Evolutionary conservation across 495 filamentous ascomycete species (phyloP).

Genomic region (Aspergillus sclerotioniger): DNA sequence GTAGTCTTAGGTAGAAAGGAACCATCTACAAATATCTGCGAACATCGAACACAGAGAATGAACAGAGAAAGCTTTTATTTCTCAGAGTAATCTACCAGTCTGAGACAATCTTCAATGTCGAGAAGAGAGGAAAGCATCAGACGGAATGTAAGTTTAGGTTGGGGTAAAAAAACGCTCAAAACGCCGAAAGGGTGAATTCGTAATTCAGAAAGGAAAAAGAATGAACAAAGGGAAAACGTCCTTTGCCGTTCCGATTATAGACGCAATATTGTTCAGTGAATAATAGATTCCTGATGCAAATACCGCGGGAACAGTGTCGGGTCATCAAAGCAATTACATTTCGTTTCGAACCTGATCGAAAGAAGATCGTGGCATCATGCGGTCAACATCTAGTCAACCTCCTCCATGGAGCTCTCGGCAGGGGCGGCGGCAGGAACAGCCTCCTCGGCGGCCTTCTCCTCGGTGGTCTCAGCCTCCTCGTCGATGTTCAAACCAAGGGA

Average conservation of each 20-base stretch:
- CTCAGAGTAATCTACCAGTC: conserved; percentile 11
- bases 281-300: conserved; percentile 2
- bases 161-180: conserved; percentile 30
- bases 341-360: conserved; percentile 14
- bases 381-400: conserved; percentile 60
- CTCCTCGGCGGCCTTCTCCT: conserved; percentile 61
- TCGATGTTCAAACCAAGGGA: conserved; percentile 94
- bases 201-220: conserved; percentile 19
- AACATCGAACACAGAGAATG: background rate
- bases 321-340: conserved; percentile 16
- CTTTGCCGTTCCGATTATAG: conserved; percentile 13
- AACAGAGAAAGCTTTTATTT: conserved; percentile 10
- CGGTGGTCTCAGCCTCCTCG: conserved; percentile 75
- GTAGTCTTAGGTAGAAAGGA: too few relatives aligned
- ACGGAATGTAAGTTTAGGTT: conserved; percentile 17
- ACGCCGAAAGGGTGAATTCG: conserved; percentile 28
- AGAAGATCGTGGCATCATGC: conserved; percentile 6
- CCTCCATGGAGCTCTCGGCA: conserved; percentile 70
- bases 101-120: background rate
- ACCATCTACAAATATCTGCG: background rate
- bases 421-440: conserved; percentile 57
- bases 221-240: conserved; percentile 14
- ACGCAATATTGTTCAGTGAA: conserved; percentile 8
- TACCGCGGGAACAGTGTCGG: conserved; percentile 12
- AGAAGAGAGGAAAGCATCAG: conserved; percentile 4